Conservation (phyloP, 2,329 filamentous ascomycete species). For the Fusarium sororula region DNA sequence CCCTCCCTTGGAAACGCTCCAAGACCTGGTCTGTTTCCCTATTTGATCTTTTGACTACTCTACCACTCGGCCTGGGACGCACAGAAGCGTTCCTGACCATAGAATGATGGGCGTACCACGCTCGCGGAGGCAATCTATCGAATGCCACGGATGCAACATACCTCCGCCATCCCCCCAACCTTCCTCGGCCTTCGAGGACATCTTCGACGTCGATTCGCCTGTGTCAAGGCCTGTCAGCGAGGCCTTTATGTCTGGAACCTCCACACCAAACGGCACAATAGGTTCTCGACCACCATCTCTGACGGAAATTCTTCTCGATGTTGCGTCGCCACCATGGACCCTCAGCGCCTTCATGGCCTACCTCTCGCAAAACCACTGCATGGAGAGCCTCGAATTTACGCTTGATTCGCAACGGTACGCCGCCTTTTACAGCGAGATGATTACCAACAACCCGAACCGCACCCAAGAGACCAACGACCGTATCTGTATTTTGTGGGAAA, state of each 20-base stretch:
- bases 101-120: constrained; percentile 58
- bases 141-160: constrained; percentile 54
- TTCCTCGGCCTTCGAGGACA: constrained; percentile 57
- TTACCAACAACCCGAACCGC: constrained; percentile 48
- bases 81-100: constrained; percentile 24
- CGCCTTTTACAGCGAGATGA: constrained; percentile 60
- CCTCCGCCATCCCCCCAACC: constrained; percentile 56
- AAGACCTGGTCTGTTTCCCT: constrained; percentile 10
- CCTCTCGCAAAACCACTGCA: constrained; percentile 93
- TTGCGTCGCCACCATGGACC: constrained; percentile 87
- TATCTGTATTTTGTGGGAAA: constrained; percentile 84
- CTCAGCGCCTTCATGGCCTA: constrained; percentile 95
- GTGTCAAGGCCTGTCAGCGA: constrained; percentile 61
- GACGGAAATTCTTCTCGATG: constrained; percentile 87
- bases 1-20: constrained; percentile 25
- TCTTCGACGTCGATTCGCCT: constrained; percentile 53
- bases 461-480: constrained; percentile 65
- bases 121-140: constrained; percentile 56
- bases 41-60: constrained; percentile 13
- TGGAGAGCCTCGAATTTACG: constrained; percentile 96
- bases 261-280: constrained; percentile 47
- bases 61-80: constrained; percentile 32
- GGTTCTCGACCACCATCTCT: constrained; percentile 69
- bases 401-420: constrained; percentile 91
- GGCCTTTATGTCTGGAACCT: constrained; percentile 55